These are phyloP conservation scores for Rhodotorula sp. DNA, from an alignment of 1,284 basidiomycete genomes.

Conservation along the genomic window DNA sequence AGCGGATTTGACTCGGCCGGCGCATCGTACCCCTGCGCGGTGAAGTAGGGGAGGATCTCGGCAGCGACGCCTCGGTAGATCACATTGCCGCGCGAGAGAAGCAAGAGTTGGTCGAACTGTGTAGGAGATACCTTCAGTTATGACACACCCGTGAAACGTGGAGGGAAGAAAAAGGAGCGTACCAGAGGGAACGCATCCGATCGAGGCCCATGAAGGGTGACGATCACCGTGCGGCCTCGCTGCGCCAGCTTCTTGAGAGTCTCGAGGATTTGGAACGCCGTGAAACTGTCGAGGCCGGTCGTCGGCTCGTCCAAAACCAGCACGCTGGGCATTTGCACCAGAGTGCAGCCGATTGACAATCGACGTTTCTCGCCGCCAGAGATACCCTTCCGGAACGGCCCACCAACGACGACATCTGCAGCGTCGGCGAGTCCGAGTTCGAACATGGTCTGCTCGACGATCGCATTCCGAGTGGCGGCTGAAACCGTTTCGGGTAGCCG, in stretches of 20 bases:
- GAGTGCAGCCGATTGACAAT: constrained; percentile 72
- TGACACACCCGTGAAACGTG: too few species aligned
- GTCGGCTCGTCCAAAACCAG: constrained; percentile 81
- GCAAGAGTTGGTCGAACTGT: constrained; percentile 50
- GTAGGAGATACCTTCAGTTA: background rate
- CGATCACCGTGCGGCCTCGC: constrained; percentile 55
- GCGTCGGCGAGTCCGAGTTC: constrained; percentile 58
- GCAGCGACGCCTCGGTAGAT: constrained; percentile 53
- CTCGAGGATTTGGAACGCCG: constrained; percentile 55
- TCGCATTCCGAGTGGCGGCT: constrained; percentile 46
- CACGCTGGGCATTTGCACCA: constrained; percentile 69
- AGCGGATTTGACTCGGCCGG: constrained; percentile 35
- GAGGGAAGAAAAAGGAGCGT: background rate
- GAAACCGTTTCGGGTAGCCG: constrained; percentile 53
- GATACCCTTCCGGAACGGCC: constrained; percentile 60
- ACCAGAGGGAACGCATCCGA: constrained; percentile 57
- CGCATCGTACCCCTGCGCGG: constrained; percentile 43
- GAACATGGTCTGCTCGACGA: constrained; percentile 57
- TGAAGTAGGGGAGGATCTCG: constrained; percentile 53
- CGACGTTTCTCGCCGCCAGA: constrained; percentile 78
- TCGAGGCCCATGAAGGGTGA: constrained; percentile 58
- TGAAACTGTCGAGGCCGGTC: constrained; percentile 55
- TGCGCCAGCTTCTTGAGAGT: constrained; percentile 55
- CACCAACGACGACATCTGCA: constrained; percentile 56
- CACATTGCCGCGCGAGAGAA: constrained; percentile 55